A percentile compares a stretch with the other conserved stretches of the same genome.
Evolutionary conservation across 148 eudicot genomes (phyloP).

Genomic region (Dianthus caryophyllus): DNA sequence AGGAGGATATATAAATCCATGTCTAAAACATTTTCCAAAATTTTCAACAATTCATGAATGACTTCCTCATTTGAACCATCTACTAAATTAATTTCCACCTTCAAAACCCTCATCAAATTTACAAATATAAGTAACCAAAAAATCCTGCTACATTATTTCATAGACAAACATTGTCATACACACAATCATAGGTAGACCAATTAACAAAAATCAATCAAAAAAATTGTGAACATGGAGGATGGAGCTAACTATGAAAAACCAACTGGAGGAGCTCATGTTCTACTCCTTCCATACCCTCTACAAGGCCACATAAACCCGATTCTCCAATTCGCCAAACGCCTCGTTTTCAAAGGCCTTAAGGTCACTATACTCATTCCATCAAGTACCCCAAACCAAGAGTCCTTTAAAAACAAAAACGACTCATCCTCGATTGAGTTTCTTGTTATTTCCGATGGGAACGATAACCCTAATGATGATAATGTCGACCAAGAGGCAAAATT

Average conservation of each 20-base stretch:
- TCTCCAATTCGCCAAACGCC: conserved; percentile 46
- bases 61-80: neutral
- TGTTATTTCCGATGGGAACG: conserved; percentile 13
- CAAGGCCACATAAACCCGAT: conserved; percentile 75
- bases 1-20: neutral
- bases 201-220: conserved; percentile 27
- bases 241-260: conserved; percentile 1
- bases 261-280: conserved; percentile 26
- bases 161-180: neutral
- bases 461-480: neutral
- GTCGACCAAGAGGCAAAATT: neutral
- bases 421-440: conserved; percentile 17
- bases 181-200: neutral
- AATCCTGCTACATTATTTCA: neutral
- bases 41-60: neutral
- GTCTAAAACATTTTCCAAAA: neutral
- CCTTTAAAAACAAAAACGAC: neutral
- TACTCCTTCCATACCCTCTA: conserved; percentile 39
- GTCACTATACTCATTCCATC: conserved; percentile 33
- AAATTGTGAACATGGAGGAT: neutral
- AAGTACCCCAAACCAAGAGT: neutral
- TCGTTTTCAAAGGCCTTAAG: conserved; percentile 39
- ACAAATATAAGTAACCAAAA: conserved; percentile 5
- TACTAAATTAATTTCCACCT: neutral
- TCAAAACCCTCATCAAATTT: neutral